These are phyloP conservation scores for Fusarium sp. DNA, from an alignment of 2,329 filamentous ascomycete genomes.

Conservation along the genomic window DNA sequence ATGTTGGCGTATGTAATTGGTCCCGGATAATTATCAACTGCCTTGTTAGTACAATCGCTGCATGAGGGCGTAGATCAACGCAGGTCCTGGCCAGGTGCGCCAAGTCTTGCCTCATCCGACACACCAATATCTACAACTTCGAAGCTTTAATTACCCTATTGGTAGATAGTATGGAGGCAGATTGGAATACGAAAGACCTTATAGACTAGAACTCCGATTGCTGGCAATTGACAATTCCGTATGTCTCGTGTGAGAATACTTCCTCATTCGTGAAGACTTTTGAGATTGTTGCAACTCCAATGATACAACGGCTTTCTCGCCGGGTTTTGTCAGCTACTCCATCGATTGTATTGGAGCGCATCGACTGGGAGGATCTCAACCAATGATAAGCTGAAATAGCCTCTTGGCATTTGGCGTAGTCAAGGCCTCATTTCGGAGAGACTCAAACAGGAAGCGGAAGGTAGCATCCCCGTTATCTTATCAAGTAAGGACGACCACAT, in stretches of 20 bases:
- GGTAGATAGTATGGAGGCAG: background rate
- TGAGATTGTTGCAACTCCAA: background rate
- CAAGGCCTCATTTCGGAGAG: background rate
- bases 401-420: background rate
- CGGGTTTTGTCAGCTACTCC: too few species aligned
- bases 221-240: background rate
- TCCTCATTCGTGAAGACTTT: background rate
- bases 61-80: background rate
- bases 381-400: background rate
- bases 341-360: background rate
- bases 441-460: background rate
- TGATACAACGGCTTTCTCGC: background rate
- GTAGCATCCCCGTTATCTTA: background rate
- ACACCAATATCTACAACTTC: background rate
- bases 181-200: background rate
- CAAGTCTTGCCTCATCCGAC: background rate
- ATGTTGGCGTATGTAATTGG: background rate
- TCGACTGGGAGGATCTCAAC: rapidly evolving
- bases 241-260: background rate
- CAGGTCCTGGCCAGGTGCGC: background rate
- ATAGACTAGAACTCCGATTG: background rate
- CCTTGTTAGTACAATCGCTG: background rate
- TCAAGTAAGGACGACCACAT: background rate
- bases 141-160: background rate
- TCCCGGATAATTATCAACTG: background rate